Percentiles rank a stretch among this genome's conserved stretches.
Evolutionary conservation across 345 rosid species (phyloP).

Genomic region (Noccaea bulbosa): DNA sequence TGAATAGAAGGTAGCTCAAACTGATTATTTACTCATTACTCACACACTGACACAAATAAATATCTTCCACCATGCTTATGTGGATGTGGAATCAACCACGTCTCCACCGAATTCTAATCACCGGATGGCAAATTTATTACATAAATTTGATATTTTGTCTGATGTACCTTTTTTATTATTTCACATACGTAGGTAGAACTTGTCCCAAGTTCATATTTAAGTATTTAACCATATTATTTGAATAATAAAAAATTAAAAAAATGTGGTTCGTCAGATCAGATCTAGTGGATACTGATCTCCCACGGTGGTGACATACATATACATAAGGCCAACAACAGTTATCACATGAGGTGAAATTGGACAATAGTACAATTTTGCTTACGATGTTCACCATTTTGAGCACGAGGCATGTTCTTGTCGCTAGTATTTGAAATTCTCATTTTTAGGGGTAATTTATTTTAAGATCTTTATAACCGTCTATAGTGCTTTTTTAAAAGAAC

Average conservation of each 20-base stretch:
- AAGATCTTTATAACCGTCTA: not conserved
- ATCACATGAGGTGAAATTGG: conserved; percentile 9
- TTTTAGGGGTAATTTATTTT: not conserved
- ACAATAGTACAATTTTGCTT: conserved; percentile 27
- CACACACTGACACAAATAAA: not conserved
- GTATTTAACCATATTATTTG: conserved; percentile 1
- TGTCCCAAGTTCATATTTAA: conserved; percentile 14
- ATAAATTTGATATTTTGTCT: not conserved
- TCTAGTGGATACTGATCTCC: conserved; percentile 32
- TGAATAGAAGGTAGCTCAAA: conserved; percentile 4
- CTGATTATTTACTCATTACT: not conserved
- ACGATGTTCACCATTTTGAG: conserved; percentile 13
- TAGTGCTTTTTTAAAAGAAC: not conserved
- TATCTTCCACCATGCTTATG: not conserved
- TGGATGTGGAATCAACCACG: conserved; percentile 29
- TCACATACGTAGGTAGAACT: conserved; percentile 8
- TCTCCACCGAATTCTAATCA: conserved; percentile 14
- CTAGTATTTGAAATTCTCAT: not conserved
- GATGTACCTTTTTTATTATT: not conserved
- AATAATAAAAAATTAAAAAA: conserved; percentile 8
- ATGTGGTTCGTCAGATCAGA: not conserved
- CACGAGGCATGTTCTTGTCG: conserved; percentile 29
- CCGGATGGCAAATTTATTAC: not conserved
- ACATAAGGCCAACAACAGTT: conserved; percentile 9
- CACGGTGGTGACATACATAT: conserved; percentile 15